These are phyloP conservation scores for Glycyrrhiza uralensis DNA, from an alignment of 306 rosid species.

Conservation along the genomic window DNA sequence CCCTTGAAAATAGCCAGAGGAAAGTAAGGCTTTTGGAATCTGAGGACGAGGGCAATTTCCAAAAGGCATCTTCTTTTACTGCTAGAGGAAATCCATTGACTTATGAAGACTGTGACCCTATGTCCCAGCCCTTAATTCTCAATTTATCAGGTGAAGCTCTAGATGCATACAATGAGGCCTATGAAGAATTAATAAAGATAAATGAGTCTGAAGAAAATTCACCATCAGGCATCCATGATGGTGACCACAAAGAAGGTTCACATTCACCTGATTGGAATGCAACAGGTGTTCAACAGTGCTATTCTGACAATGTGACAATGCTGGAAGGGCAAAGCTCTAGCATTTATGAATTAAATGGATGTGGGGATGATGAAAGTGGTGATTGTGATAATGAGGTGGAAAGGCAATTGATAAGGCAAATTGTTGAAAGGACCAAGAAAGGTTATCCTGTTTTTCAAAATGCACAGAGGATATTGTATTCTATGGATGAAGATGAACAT, in stretches of 20 bases:
- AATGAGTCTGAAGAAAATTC: conserved; percentile 62
- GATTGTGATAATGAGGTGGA: conserved; percentile 69
- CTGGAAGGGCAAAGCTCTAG: conserved; percentile 35
- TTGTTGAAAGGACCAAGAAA: conserved; percentile 84
- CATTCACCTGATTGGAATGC: conserved; percentile 1
- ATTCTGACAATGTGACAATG: conserved; percentile 9
- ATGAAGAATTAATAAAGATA: conserved; percentile 51
- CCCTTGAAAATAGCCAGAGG: conserved; percentile 66
- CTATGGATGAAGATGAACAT: conserved; percentile 49
- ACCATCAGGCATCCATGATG: conserved; percentile 30
- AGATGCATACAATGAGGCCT: conserved; percentile 79
- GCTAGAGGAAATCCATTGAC: conserved; percentile 21
- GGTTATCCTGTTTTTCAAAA: conserved; percentile 74
- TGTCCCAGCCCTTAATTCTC: conserved; percentile 54
- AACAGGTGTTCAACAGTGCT: conserved; percentile 22
- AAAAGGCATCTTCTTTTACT: conserved; percentile 27
- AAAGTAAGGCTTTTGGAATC: conserved; percentile 40
- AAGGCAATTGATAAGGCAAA: conserved; percentile 72
- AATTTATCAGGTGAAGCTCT: conserved; percentile 83
- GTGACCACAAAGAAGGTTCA: conserved; percentile 22
- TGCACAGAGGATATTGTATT: conserved; percentile 62
- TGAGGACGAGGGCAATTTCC: conserved; percentile 21
- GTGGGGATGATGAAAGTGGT: conserved; percentile 48
- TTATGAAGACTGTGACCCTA: conserved; percentile 29
- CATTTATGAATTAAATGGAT: conserved; percentile 31